These are phyloP conservation scores for Pestalotiopsis sp. DNA, from an alignment of 2,329 filamentous ascomycete genomes.

Conservation along the genomic window DNA sequence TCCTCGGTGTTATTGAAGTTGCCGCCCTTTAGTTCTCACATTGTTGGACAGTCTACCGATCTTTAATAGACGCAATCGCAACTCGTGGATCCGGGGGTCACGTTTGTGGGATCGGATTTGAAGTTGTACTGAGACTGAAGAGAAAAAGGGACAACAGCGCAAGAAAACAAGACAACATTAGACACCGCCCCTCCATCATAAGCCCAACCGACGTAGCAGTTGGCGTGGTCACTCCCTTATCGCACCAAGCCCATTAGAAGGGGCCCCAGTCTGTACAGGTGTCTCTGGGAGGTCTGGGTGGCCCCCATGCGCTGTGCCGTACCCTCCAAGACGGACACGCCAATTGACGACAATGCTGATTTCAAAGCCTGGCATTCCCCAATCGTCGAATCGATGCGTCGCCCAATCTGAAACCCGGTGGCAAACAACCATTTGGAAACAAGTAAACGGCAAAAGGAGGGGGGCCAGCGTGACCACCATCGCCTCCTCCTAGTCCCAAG, in stretches of 20 bases:
- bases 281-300: not conserved
- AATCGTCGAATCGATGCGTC: conserved; percentile 3
- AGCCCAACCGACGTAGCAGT: not conserved
- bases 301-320: not conserved
- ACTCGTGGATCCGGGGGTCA: not conserved
- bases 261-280: conserved; percentile 3
- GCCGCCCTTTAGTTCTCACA: not conserved
- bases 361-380: not conserved
- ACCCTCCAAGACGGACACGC: not conserved
- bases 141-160: not conserved
- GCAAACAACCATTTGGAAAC: conserved; percentile 6
- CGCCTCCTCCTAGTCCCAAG: not conserved
- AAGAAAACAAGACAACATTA: not conserved
- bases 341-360: not conserved
- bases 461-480: not conserved
- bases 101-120: not conserved
- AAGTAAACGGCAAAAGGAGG: not conserved
- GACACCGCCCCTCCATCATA: not conserved
- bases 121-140: not conserved
- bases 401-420: conserved; percentile 11
- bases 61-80: not conserved
- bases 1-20: not conserved
- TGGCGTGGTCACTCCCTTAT: conserved; percentile 1
- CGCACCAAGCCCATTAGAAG: not conserved
- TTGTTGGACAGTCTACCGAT: not conserved